phyloP scores from a whole-genome alignment of 805 yeast genomes.

The Cyberlindnera misumaiensis region DNA sequence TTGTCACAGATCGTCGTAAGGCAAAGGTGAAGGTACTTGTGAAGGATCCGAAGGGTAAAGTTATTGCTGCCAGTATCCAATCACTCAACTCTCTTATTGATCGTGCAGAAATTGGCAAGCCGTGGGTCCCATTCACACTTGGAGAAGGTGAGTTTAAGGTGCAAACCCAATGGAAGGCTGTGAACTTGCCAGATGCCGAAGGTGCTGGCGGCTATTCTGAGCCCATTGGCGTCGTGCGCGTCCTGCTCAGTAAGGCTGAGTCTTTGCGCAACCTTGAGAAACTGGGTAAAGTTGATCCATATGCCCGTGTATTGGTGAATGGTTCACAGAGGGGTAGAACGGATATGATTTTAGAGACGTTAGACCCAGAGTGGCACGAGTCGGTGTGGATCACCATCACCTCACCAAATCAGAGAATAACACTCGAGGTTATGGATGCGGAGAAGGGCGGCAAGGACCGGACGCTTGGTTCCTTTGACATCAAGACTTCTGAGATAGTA shows the following conservation, averaged over 20 bases:
- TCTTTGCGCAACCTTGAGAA: conserved; percentile 79
- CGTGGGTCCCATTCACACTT: conserved; percentile 65
- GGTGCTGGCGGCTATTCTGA: conserved; percentile 82
- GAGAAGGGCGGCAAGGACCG: conserved; percentile 77
- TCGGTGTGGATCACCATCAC: conserved; percentile 76
- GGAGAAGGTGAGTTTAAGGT: conserved; percentile 71
- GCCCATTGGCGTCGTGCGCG: conserved; percentile 88
- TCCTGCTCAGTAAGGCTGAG: conserved; percentile 62
- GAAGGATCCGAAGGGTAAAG: conserved; percentile 51
- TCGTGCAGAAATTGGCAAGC: conserved; percentile 68
- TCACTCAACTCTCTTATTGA: conserved; percentile 58
- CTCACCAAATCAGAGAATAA: conserved; percentile 73
- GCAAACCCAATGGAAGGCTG: conserved; percentile 80
- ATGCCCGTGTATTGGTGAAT: conserved; percentile 71
- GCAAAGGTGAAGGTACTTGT: conserved; percentile 62
- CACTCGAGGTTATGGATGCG: conserved; percentile 89
- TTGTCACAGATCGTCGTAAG: conserved; percentile 65
- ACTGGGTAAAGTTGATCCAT: conserved; percentile 90
- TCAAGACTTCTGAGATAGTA: conserved; percentile 62
- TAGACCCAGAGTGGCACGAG: conserved; percentile 83
- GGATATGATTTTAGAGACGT: conserved; percentile 52
- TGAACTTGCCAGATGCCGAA: conserved; percentile 56
- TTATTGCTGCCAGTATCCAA: conserved; percentile 54
- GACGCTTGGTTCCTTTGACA: conserved; percentile 74
- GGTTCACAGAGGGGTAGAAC: conserved; percentile 77